Evolutionary conservation across 371 early-diverging fungal genomes (phyloP).

Genomic region (Mortierella sp.): DNA sequence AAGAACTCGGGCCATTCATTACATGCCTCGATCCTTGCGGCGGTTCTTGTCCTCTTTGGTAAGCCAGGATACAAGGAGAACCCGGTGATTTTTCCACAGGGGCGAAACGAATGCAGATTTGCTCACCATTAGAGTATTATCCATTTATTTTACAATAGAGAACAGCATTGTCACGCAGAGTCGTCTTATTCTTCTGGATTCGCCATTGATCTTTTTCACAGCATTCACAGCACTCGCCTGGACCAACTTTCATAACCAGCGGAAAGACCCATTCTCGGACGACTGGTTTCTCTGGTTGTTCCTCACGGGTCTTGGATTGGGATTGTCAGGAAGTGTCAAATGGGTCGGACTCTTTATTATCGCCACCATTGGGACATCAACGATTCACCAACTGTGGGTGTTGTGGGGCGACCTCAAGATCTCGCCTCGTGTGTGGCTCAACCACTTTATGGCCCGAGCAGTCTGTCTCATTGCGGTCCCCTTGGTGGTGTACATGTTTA

Average conservation of each 20-base stretch:
- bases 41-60: constrained; percentile 79
- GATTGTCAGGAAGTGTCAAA: constrained; percentile 78
- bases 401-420: constrained; percentile 79
- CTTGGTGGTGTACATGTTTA: constrained; percentile 78
- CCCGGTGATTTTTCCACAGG: too few relatives aligned
- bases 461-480: constrained; percentile 88
- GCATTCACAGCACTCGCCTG: constrained; percentile 82
- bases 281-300: constrained; percentile 83
- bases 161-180: constrained; percentile 92
- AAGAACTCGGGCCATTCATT: constrained; percentile 80
- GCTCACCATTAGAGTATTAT: background rate
- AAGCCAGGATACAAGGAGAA: constrained; percentile 32
- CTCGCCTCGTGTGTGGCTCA: constrained; percentile 43
- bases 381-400: constrained; percentile 91
- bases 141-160: constrained; percentile 65
- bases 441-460: constrained; percentile 73
- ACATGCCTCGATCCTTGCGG: constrained; percentile 77
- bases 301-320: constrained; percentile 80
- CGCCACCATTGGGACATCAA: constrained; percentile 87
- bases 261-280: constrained; percentile 68
- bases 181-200: constrained; percentile 91
- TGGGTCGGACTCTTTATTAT: constrained; percentile 95
- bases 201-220: constrained; percentile 89
- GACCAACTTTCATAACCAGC: constrained; percentile 72
- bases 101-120: background rate